Percentiles rank a stretch among this genome's conserved stretches.
These are phyloP conservation scores for Dichomitus squalens DNA, from an alignment of 1,284 basidiomycete species.

Conservation along the genomic window DNA sequence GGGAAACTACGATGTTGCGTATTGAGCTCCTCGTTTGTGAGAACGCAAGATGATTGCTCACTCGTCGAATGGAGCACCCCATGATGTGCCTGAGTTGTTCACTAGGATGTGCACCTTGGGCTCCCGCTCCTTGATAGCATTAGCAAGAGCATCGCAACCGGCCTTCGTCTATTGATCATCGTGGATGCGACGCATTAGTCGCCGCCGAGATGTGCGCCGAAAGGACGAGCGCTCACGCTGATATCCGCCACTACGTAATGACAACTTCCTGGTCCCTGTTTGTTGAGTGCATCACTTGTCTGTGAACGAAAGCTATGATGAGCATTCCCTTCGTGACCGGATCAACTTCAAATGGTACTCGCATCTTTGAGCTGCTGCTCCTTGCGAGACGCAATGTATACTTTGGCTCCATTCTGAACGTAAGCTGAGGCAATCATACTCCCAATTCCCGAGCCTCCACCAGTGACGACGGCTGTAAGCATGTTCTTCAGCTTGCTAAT, in stretches of 20 bases:
- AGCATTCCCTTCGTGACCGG: neutral
- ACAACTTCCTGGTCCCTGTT: conserved; percentile 58
- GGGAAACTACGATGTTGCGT: conserved; percentile 49
- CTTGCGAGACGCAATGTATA: conserved; percentile 86
- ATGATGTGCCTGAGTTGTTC: conserved; percentile 81
- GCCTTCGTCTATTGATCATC: conserved; percentile 59
- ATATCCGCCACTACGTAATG: conserved; percentile 77
- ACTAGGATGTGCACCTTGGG: conserved; percentile 76
- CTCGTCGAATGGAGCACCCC: conserved; percentile 76
- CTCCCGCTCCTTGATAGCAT: conserved; percentile 70
- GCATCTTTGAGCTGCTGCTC: conserved; percentile 78
- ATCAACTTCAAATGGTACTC: conserved; percentile 10
- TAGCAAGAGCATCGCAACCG: conserved; percentile 77
- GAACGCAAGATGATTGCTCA: conserved; percentile 10
- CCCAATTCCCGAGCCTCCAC: conserved; percentile 79
- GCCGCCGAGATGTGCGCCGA: neutral
- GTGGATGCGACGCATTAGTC: neutral
- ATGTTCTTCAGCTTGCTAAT: neutral
- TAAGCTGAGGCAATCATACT: conserved; percentile 82
- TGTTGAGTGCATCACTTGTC: conserved; percentile 63
- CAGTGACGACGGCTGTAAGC: conserved; percentile 71
- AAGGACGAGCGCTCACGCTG: conserved; percentile 47
- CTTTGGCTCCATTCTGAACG: conserved; percentile 61
- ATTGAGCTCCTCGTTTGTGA: too few species aligned
- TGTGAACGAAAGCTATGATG: conserved; percentile 30